Evolutionary conservation across 208 protist species (phyloP), one percentile per base, ranked within the genome.

Genomic region (Leishmania gerbilli): DNA sequence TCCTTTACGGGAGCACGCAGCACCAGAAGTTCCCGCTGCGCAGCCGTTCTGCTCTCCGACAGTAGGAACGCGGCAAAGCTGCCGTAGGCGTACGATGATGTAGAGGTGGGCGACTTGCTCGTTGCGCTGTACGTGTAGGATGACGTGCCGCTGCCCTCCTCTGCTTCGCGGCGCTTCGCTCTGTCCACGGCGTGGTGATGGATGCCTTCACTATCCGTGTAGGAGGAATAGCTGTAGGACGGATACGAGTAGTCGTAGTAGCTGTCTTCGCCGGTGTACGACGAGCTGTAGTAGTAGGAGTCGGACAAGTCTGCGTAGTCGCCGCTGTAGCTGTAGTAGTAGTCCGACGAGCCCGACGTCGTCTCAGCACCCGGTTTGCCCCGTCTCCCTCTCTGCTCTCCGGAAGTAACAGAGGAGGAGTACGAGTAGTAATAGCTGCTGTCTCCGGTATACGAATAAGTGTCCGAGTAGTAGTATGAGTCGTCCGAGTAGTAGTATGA

Each of bases 11-110:
- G 86, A 7, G 88, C 87, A 13, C 81, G 77, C 24, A 95, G 84
- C 19, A 90, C 76, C 40, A 95, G 40, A 7, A 88, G 64, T n/a
- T 92, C 87, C 62, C 92, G 87, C 51, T 55, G n/a, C 53, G 34
- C n/a, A 60, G 69, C 62, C n/a, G 27, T 37, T 17, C 17, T 27
- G 9, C 47, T 60, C 31, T 58, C 58, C 15, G 79, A 64, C 76
- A 72, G n/a, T 15, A 79, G 45, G 8, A 74, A 84, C 5, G 62
- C 60, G 42, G 40, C 31, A 19, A 71, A 79, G 77, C 76, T 67
- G 24, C 77, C 82, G 58, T 88, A 81, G 72, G 71, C 79, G 76
- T 89, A 89, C 9, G 77, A 87, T 55, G 87, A 88, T 17, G 87
- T 88, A 9, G 85, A 84, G n/a, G 81, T 74, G 27, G 45, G 42